Base-by-base conservation (phyloP, 192 early-diverging fungal species). In the Coemansia sp. region DNA sequence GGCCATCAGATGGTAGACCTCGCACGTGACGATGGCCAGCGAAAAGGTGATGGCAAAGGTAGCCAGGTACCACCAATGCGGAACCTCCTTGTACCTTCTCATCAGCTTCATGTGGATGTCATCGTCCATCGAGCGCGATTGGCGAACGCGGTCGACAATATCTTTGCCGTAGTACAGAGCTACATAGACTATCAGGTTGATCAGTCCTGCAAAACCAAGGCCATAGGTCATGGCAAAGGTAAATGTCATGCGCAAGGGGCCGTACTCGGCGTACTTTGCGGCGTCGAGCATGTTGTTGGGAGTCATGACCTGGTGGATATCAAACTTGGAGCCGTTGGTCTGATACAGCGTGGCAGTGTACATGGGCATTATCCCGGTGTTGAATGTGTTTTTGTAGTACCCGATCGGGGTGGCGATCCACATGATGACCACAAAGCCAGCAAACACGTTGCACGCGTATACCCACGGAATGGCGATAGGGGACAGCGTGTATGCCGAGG, bases 81-180 rank as follows among this genome's bases (percentile, higher is more conserved):
- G 93, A 18, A 91, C 89, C 61, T 91, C 89, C 29, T 83, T 80
- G 69, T 95, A 94, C 28, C 56, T 59, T 33, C 86, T 80, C 91
- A 94, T 94, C 38, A 92, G 69, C 67, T 84, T 85, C 45, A 86
- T 85, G 60, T 92, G 92, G 56, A 93, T 87, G 73, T 94, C 91
- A 28, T 89, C 85, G 18, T 84, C 76, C 51, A 82, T 81, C 10
- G 81, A 67, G 61, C 85, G 87, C 18, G 86, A 77, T 56, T 80
- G 82, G 49, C 85, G 86, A 32, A 91, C 64, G 8, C 87, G 87
- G 22, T 67, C 40, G 52, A 80, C 74, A 50, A 91, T 87, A n/a
- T 91, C 88, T 66, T 85, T 78, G 40, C 91, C 89, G 68, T 92
- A 76, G 66, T 88, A 86, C 18, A 92, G 75, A 0, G 82, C 62